Percentiles rank a stretch among this genome's conserved stretches.
phyloP scores from a whole-genome alignment of 2,329 filamentous ascomycete genomes.

The Alternaria burnsii region DNA sequence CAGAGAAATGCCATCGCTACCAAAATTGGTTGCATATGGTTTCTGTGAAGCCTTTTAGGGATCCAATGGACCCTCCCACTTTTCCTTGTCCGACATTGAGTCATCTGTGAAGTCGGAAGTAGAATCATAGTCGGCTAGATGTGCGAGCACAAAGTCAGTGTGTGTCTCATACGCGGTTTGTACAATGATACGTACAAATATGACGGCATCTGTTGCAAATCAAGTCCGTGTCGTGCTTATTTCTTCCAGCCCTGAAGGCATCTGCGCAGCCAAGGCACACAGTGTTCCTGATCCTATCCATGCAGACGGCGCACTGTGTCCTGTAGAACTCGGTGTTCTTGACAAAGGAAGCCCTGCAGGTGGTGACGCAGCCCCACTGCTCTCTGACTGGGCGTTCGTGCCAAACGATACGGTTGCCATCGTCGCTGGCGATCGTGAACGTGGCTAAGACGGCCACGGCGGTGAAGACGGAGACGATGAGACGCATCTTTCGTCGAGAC shows the following conservation, averaged over 20 bases:
- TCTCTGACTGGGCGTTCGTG: conserved; percentile 5
- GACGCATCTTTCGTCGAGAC: not conserved
- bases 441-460: not conserved
- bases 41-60: not conserved
- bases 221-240: not conserved
- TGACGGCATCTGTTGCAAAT: not conserved
- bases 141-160: not conserved
- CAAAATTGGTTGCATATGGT: not conserved
- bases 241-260: not conserved
- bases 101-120: not conserved
- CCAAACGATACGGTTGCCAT: not conserved
- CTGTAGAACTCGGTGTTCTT: not conserved
- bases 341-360: not conserved
- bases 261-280: not conserved
- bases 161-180: not conserved
- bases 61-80: not conserved
- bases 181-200: not conserved
- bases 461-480: not conserved
- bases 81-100: not conserved
- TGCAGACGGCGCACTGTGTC: conserved; percentile 3
- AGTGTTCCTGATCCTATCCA: conserved; percentile 1
- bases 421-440: not conserved
- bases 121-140: not conserved
- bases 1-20: not conserved
- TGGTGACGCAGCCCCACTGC: not conserved